A percentile compares a stretch with the other conserved stretches of the same genome.
Conservation (phyloP, 176 grass and related monocot species). For the Lolium multiflorum region DNA sequence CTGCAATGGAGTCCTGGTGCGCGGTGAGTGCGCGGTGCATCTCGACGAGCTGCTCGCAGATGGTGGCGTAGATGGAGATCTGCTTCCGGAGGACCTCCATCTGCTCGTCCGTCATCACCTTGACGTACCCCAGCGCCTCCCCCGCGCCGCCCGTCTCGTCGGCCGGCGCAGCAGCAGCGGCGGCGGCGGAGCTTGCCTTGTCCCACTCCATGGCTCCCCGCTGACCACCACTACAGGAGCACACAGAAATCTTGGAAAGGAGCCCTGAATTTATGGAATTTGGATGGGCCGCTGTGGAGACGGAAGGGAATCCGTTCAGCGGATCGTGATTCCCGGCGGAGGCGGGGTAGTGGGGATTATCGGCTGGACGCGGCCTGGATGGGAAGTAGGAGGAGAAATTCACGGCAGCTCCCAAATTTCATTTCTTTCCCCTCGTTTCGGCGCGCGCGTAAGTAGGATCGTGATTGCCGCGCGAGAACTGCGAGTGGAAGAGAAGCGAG, state of each 20-base stretch:
- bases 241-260: neutral
- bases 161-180: slow-evolving; percentile 17
- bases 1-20: slow-evolving; percentile 84
- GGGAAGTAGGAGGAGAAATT: neutral
- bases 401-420: neutral
- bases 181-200: slow-evolving; percentile 14
- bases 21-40: slow-evolving; percentile 87
- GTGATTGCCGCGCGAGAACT: neutral
- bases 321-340: neutral
- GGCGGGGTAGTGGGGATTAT: neutral
- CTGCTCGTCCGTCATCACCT: slow-evolving; percentile 97
- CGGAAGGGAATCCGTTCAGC: slow-evolving; percentile 9
- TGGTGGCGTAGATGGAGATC: slow-evolving; percentile 97
- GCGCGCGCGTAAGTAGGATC: neutral
- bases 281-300: slow-evolving; percentile 10
- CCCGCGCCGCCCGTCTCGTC: slow-evolving; percentile 37
- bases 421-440: neutral
- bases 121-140: slow-evolving; percentile 68
- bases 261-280: neutral
- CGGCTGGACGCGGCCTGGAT: neutral
- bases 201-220: slow-evolving; percentile 53
- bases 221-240: neutral
- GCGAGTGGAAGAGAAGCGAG: neutral
- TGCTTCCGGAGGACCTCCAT: slow-evolving; percentile 96
- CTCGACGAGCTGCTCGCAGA: slow-evolving; percentile 95